Percentiles rank a stretch among this genome's conserved stretches.
Conservation (phyloP, 1,284 basidiomycete species). For the Irpex sp. region DNA sequence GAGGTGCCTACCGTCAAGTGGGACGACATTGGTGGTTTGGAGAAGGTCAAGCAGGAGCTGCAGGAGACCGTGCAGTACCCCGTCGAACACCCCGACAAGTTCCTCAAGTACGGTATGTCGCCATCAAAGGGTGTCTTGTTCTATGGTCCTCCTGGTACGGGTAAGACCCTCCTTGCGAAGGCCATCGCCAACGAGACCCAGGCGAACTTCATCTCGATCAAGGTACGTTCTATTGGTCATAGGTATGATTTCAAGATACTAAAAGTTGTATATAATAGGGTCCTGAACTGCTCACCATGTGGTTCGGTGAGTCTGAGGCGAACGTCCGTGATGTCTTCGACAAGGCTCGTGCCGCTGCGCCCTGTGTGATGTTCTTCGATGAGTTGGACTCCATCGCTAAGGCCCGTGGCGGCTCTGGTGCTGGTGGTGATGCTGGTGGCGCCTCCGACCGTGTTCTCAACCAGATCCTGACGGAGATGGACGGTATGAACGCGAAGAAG, state of each 20-base stretch:
- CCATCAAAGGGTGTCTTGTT: conserved; percentile 98
- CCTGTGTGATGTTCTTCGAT: conserved; percentile 99
- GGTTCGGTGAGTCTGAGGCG: conserved; percentile 99
- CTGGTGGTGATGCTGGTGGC: conserved; percentile 88
- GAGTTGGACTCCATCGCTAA: conserved; percentile 99
- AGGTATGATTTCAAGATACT: neutral
- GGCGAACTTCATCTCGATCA: conserved; percentile 97
- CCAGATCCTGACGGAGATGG: conserved; percentile 99
- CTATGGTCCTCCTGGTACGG: conserved; percentile 96
- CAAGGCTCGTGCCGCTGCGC: conserved; percentile 98
- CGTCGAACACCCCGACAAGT: conserved; percentile 99
- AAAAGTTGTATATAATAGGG: conserved; percentile 52
- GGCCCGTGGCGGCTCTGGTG: conserved; percentile 80
- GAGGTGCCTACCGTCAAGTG: conserved; percentile 96
- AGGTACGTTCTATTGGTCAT: conserved; percentile 40
- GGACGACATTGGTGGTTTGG: conserved; percentile 99
- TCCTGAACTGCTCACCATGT: conserved; percentile 97
- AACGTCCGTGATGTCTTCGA: conserved; percentile 99
- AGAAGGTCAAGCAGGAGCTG: conserved; percentile 98
- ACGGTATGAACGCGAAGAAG: conserved; percentile 99
- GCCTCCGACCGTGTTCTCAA: conserved; percentile 97
- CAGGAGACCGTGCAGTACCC: conserved; percentile 99
- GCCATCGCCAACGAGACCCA: conserved; percentile 99
- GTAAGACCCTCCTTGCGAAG: conserved; percentile 94
- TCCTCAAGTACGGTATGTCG: conserved; percentile 99